Conservation (phyloP, 768 basidiomycete genomes). For the Amanita fuliginea region DNA sequence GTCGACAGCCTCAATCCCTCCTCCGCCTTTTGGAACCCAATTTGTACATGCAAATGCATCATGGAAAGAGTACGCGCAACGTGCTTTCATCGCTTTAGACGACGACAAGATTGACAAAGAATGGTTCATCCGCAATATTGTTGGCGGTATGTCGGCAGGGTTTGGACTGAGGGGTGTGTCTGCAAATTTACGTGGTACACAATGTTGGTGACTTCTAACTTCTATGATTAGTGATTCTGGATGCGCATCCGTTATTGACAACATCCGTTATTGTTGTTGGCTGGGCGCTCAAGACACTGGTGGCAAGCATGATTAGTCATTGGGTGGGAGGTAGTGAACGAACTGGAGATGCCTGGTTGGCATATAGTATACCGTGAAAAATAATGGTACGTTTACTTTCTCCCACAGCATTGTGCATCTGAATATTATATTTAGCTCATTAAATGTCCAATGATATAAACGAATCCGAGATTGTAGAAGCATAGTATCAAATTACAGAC, state of each 20-base stretch:
- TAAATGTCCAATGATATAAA: background rate
- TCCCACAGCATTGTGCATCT: background rate
- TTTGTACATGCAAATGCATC: slow-evolving; percentile 14
- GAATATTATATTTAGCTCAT: background rate
- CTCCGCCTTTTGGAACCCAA: slow-evolving; percentile 14
- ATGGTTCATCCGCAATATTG: slow-evolving; percentile 74
- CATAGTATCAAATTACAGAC: background rate
- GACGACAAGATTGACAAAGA: slow-evolving; percentile 70
- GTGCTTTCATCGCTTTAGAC: slow-evolving; percentile 47
- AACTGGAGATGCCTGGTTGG: slow-evolving; percentile 62
- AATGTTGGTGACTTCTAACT: background rate
- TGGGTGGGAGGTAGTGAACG: slow-evolving; percentile 49
- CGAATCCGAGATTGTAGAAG: background rate
- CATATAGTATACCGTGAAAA: slow-evolving; percentile 66
- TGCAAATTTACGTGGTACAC: background rate
- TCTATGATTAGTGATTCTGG: slow-evolving; percentile 51
- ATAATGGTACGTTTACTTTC: background rate
- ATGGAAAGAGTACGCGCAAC: slow-evolving; percentile 23
- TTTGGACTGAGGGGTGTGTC: slow-evolving; percentile 69
- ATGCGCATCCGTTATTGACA: slow-evolving; percentile 64
- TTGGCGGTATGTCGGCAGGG: slow-evolving; percentile 81
- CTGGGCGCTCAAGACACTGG: slow-evolving; percentile 60
- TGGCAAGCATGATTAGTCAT: slow-evolving; percentile 47
- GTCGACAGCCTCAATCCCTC: slow-evolving; percentile 16
- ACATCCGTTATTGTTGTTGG: slow-evolving; percentile 66